Base-by-base conservation (phyloP, 768 basidiomycete species). In the Boletus rex-veris region DNA sequence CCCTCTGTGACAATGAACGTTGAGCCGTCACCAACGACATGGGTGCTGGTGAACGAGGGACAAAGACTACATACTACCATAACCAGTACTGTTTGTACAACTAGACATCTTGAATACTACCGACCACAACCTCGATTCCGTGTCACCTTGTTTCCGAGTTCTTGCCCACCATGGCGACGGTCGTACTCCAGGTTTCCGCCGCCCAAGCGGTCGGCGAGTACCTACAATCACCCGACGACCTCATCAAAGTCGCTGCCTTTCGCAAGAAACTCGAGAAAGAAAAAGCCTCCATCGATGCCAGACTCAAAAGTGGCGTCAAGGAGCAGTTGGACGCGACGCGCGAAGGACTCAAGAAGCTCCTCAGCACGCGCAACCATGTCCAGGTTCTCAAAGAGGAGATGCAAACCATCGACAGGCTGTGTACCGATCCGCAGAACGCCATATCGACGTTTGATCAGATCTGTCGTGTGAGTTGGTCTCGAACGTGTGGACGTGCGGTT, bases 191-290 rank as follows among this genome's bases (percentile, higher is more conserved):
- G 33, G 79, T 84, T n/a, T 89, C 89, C 50, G 88, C 91, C 21
- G 87, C 90, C 0, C 90, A 92, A 68, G 85, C 89, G 33, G 81
- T 92, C 45, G 88, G 90, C 54, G 93, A 96, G 73, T 88, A 92
- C 65, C 80, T 97, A 9, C 92, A 95, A 63, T 90, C 90, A 19
- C 94, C 94, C 1, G 93, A 96, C 64, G 95, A 97, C 73, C 87
- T 98, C 51, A 75, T 84, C 59, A 97, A 97, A 71, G 83, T 98
- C 33, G 79, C 83, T 2, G 83, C 92, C 0, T 92, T 92, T 66
- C 83, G 92, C 58, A 96, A 95, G 77, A 95, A 95, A 65, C 80
- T 98, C 41, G 88, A 94, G 71, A 98, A 98, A 71, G 96, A 98
- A 72, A 96, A 97, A 72, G 85, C 92, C 1, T 91, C 92, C 9